Conservation (phyloP, 805 yeast species). For the Ogataea henricii region DNA sequence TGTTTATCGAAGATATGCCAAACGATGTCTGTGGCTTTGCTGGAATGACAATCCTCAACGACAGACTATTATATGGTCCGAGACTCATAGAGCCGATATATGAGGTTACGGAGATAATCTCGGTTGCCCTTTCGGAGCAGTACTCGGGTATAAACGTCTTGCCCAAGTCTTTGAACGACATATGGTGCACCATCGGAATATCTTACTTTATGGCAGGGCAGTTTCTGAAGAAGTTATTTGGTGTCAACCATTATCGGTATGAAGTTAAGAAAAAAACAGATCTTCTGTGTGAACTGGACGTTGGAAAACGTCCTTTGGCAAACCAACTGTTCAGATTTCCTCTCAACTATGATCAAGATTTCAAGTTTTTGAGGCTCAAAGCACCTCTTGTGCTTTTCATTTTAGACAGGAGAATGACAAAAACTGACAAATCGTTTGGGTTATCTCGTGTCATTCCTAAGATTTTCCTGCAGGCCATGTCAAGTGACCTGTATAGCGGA, state of each 20-base stretch:
- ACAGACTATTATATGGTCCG: slow-evolving; percentile 68
- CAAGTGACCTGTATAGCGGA: slow-evolving; percentile 84
- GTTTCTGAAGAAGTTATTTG: slow-evolving; percentile 71
- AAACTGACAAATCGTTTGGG: slow-evolving; percentile 93
- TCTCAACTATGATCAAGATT: slow-evolving; percentile 52
- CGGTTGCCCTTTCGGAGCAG: slow-evolving; percentile 77
- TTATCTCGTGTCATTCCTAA: slow-evolving; percentile 89
- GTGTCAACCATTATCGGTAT: slow-evolving; percentile 78
- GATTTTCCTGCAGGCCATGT: slow-evolving; percentile 89
- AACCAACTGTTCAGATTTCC: slow-evolving; percentile 68
- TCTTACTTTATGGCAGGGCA: slow-evolving; percentile 79
- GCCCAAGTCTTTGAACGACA: slow-evolving; percentile 73
- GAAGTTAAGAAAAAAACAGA: slow-evolving; percentile 66
- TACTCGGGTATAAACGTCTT: slow-evolving; percentile 94
- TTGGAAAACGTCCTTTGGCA: slow-evolving; percentile 82
- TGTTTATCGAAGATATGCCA: slow-evolving; percentile 64
- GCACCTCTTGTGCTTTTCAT: slow-evolving; percentile 85
- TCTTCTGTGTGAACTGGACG: slow-evolving; percentile 68
- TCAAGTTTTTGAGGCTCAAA: slow-evolving; percentile 72
- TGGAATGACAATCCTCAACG: slow-evolving; percentile 65
- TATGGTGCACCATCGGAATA: slow-evolving; percentile 90
- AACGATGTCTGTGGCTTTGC: slow-evolving; percentile 63
- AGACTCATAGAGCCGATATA: slow-evolving; percentile 78
- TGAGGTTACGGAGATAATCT: slow-evolving; percentile 62
- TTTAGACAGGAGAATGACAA: slow-evolving; percentile 89